phyloP scores from a whole-genome alignment of 345 rosid genomes.

The Mallotus nudiflorus region DNA sequence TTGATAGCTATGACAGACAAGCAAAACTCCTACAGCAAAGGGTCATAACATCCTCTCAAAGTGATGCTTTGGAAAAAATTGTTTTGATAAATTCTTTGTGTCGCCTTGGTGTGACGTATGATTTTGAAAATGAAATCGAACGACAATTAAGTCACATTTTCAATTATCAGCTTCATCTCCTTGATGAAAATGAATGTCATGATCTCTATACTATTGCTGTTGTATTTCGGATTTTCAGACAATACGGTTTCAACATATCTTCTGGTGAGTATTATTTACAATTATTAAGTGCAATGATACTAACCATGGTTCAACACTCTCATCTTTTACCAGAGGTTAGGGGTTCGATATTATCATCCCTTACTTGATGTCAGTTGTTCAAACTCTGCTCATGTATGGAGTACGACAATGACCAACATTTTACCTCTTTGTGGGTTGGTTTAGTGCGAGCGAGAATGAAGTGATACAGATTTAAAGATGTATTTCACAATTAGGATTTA shows the following conservation, averaged over 20 bases:
- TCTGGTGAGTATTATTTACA: neutral
- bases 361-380: no score
- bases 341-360: no score
- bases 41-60: neutral
- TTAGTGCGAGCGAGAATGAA: no score
- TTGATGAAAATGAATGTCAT: neutral
- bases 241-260: slow-evolving; percentile 13
- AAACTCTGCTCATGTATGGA: no score
- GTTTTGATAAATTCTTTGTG: neutral
- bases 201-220: neutral
- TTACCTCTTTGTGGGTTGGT: no score
- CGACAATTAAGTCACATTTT: neutral
- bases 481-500: no score
- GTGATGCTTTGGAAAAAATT: neutral
- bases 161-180: neutral
- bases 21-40: neutral
- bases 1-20: neutral
- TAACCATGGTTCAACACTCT: no score
- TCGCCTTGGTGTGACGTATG: neutral
- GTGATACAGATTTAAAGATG: no score
- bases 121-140: neutral
- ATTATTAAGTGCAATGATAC: no score
- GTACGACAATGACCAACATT: no score
- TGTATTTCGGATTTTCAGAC: slow-evolving; percentile 4
- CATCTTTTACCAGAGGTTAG: no score